Evolutionary conservation across 176 grass and related monocot species (phyloP).

Genomic region (Olyra latifolia): DNA sequence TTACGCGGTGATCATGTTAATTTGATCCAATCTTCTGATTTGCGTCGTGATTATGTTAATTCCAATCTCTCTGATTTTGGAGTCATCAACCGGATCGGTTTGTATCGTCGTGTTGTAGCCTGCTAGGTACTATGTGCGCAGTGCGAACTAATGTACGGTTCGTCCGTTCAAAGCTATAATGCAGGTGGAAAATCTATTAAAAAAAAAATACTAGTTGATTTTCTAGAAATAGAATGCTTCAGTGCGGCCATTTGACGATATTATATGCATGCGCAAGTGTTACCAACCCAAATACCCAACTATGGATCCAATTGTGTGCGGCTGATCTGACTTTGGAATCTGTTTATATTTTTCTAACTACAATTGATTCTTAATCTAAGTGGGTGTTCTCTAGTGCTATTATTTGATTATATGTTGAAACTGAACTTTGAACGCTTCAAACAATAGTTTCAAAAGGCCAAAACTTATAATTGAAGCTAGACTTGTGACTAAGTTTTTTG

Average conservation of each 20-base stretch:
- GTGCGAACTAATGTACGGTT: too few species aligned
- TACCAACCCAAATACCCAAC: not conserved
- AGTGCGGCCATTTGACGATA: not conserved
- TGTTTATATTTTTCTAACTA: not conserved
- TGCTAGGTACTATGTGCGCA: too few species aligned
- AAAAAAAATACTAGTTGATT: too few species aligned
- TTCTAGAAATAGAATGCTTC: not conserved
- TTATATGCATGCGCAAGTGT: too few species aligned
- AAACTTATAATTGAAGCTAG: too few species aligned
- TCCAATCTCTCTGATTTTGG: not conserved
- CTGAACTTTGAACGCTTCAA: too few species aligned
- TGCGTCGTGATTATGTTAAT: not conserved
- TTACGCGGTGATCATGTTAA: not conserved
- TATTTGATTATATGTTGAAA: too few species aligned
- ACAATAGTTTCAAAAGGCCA: too few species aligned
- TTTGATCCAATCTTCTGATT: not conserved
- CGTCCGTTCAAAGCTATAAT: too few species aligned
- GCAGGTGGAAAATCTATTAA: too few species aligned
- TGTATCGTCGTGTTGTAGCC: not conserved
- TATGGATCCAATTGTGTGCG: not conserved
- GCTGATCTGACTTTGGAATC: not conserved
- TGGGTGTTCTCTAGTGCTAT: too few species aligned
- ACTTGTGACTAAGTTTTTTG: too few species aligned
- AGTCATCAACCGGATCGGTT: not conserved
- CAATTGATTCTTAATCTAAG: not conserved